Evolutionary conservation across 345 rosid genomes (phyloP).

Genomic region (Salix brachista): DNA sequence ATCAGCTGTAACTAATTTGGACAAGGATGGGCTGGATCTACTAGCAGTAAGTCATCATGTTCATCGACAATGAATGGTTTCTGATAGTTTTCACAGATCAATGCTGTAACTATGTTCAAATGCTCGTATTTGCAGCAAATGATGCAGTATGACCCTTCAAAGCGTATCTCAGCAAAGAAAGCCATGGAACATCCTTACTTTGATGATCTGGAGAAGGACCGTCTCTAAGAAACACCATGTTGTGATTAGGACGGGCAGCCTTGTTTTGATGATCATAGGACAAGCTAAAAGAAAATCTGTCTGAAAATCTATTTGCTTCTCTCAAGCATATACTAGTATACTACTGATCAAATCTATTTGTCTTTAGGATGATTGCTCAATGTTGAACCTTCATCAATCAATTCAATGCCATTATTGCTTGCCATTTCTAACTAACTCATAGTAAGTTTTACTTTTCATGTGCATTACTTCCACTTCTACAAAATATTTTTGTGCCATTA

Average conservation of each 20-base stretch:
- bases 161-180: slow-evolving; percentile 83
- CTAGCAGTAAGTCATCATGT: slow-evolving; percentile 47
- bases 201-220: slow-evolving; percentile 56
- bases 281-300: neutral
- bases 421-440: neutral
- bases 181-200: slow-evolving; percentile 98
- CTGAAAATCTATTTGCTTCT: slow-evolving; percentile 36
- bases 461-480: too few relatives aligned
- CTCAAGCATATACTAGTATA: slow-evolving; percentile 54
- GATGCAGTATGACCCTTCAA: slow-evolving; percentile 83
- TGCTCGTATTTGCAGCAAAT: slow-evolving; percentile 56
- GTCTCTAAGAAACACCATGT: slow-evolving; percentile 26
- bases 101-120: neutral
- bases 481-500: too few relatives aligned
- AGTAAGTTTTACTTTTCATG: too few relatives aligned
- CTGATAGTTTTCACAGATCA: too few relatives aligned
- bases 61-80: neutral
- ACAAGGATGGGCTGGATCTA: slow-evolving; percentile 66
- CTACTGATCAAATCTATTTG: slow-evolving; percentile 1
- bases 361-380: neutral
- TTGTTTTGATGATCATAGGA: neutral
- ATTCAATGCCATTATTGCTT: neutral
- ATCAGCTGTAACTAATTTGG: slow-evolving; percentile 60
- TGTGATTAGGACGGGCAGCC: neutral
- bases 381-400: neutral